phyloP scores from a whole-genome alignment of 805 yeast genomes.

The Cyberlindnera mississippiensis region DNA sequence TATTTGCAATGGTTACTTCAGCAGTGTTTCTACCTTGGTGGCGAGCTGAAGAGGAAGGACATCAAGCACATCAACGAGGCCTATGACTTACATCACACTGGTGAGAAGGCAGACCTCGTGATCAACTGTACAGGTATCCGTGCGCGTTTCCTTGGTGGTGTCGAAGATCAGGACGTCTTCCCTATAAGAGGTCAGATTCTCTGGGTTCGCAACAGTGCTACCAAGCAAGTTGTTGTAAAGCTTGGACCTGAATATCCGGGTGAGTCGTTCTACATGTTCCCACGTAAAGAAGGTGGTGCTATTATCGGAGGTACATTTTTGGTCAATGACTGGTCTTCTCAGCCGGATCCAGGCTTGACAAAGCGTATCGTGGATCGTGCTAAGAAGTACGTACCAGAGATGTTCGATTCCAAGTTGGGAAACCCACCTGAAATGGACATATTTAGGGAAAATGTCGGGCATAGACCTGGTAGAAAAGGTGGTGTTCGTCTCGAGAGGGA shows the following conservation, averaged over 20 bases:
- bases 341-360: conserved; percentile 41
- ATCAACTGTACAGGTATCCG: conserved; percentile 57
- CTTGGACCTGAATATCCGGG: conserved; percentile 27
- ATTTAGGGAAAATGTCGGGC: conserved; percentile 53
- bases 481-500: conserved; percentile 53
- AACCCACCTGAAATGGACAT: conserved; percentile 40
- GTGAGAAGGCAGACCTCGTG: conserved; percentile 42
- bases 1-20: conserved; percentile 52
- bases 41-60: conserved; percentile 40
- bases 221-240: conserved; percentile 31
- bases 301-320: conserved; percentile 55
- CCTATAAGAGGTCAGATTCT: conserved; percentile 63
- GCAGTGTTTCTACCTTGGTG: conserved; percentile 44
- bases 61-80: conserved; percentile 48
- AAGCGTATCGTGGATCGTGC: conserved; percentile 37
- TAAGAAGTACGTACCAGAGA: conserved; percentile 27
- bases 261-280: conserved; percentile 58
- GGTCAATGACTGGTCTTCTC: conserved; percentile 30
- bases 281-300: conserved; percentile 71
- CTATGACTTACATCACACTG: conserved; percentile 35
- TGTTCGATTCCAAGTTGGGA: conserved; percentile 25
- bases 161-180: conserved; percentile 39
- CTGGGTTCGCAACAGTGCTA: conserved; percentile 30
- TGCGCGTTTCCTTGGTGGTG: conserved; percentile 43
- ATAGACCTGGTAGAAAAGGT: conserved; percentile 61